Percentiles rank a stretch among this genome's conserved stretches.
phyloP scores from a whole-genome alignment of 352 stramenopile genomes.

The Thraustotheca clavata region DNA sequence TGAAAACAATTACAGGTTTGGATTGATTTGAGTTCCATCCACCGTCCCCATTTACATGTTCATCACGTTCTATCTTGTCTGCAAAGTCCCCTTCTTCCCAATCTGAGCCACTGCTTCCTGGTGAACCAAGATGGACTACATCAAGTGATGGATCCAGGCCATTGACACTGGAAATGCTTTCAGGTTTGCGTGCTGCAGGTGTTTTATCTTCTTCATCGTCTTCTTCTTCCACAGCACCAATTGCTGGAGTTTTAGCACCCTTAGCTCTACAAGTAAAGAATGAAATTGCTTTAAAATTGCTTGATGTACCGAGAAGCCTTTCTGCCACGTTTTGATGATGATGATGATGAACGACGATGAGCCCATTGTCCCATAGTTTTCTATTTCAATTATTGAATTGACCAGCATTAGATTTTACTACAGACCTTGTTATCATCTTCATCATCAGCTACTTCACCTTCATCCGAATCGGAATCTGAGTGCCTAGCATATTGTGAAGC shows the following conservation, averaged over 20 bases:
- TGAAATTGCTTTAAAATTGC: neutral
- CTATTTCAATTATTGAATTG: conserved; percentile 32
- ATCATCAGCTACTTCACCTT: conserved; percentile 22
- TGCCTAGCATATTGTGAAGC: neutral
- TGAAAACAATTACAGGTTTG: conserved; percentile 21
- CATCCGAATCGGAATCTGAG: conserved; percentile 22
- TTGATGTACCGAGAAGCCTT: neutral
- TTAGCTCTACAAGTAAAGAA: neutral
- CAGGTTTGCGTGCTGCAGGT: neutral
- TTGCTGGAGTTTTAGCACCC: neutral
- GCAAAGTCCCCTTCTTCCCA: conserved; percentile 3
- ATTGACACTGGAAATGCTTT: no score
- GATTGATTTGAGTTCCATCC: neutral
- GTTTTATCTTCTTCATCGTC: neutral
- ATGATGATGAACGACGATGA: no score
- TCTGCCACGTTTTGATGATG: no score
- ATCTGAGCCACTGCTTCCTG: neutral
- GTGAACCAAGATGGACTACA: neutral
- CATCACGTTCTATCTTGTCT: conserved; percentile 1
- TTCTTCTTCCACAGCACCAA: neutral
- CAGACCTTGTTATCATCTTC: conserved; percentile 23
- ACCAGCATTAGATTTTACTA: neutral
- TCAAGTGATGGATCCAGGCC: neutral
- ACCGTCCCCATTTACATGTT: neutral
- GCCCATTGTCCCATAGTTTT: conserved; percentile 67